Base-by-base conservation (phyloP, 805 yeast genomes). In the Saccharomycopsis microspora region DNA sequence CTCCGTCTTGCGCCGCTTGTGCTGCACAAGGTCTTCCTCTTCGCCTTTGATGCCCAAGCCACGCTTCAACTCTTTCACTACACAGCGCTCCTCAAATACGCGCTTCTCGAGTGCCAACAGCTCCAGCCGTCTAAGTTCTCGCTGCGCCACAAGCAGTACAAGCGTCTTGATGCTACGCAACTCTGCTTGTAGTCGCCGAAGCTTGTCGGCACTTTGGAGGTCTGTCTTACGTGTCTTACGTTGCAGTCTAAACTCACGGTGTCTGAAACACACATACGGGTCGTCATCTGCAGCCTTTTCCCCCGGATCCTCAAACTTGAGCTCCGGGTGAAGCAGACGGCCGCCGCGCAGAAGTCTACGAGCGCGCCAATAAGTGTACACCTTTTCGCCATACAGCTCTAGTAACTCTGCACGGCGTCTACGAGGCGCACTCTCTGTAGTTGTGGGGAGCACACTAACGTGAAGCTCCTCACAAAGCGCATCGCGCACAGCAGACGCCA, bases 171-270 rank as follows among this genome's bases (percentile, higher is more conserved):
- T 94, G 44, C 80, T 74, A 53, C 77, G 82, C 66, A 93, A 70
- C 51, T 93, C 95, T 51, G 74, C 73, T 53, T 83, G 85, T 33
- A 93, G 68, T 48, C 75, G 62, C 28, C 93, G 74, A 44, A 93
- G 69, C 54, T 89, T 77, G 63, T 89, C 97, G 9, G 88, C 82
- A 56, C 93, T 87, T 57, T 87, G 85, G 34, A 85, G 76, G 66
- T 93, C 98, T 0, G 96, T 85, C 54, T 97, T 78, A 63, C 98
- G 78, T 0, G 98, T 93, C 63, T 93, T 93, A 63, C 98, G 82
- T 32, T 94, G 93, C 60, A 85, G 97, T 55, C 98, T 78, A 55
- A 87, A 82, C 60, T 89, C 97, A 63, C 98, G 82, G 56, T 96
- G 80, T 58, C 98, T 77, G 70, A 93, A 93, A 67, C 97, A 87